Evolutionary conservation across 331 rosid genomes (phyloP), one percentile per base, ranked within the genome.

Genomic region (Quercus lobata): DNA sequence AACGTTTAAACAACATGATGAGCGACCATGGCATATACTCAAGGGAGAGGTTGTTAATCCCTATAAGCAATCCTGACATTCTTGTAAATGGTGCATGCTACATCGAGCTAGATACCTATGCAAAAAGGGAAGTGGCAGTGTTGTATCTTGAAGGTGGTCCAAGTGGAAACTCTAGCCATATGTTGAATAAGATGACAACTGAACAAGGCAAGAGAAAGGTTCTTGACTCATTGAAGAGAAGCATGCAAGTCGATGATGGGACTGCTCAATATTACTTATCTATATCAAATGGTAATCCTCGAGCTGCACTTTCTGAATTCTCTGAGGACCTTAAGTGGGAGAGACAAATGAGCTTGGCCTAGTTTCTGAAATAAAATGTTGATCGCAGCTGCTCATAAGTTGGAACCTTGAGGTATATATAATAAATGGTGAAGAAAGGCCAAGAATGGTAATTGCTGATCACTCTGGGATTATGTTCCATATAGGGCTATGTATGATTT

Each of bases 11-110:
- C 92, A 96, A 96, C 80, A 91, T 93, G 99, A 90, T 93, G 92
- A 93, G 99, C 6, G 98, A 96, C 88, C 94, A 96, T 69, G 98
- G 99, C 5, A 96, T 96, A 76, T 91, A 93, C 88, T 91, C 98
- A 2, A 89, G 99, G 84, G 98, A 96, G 84, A 91, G 98, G 76
- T 65, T 96, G 79, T 76, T 96, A 69, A 96, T 96, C 76, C 99
- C 99, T 19, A 35, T 96, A 54, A 90, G 90, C 72, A 82, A 86
- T 75, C 89, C 94, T 7, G 86, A 82, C 34, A 80, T 93, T 71
- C 97, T 96, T 5, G 12, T 87, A 22, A 81, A 86, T 69, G 86
- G 90, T 22, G 88, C 88, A 3, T 96, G 98, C 86, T 91, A 84
- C 83, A 80, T 96, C 27, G 97, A 96, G 85, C 87, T 91, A 62